phyloP scores from a whole-genome alignment of 2,329 filamentous ascomycete species.

The Sporothrix luriei region DNA sequence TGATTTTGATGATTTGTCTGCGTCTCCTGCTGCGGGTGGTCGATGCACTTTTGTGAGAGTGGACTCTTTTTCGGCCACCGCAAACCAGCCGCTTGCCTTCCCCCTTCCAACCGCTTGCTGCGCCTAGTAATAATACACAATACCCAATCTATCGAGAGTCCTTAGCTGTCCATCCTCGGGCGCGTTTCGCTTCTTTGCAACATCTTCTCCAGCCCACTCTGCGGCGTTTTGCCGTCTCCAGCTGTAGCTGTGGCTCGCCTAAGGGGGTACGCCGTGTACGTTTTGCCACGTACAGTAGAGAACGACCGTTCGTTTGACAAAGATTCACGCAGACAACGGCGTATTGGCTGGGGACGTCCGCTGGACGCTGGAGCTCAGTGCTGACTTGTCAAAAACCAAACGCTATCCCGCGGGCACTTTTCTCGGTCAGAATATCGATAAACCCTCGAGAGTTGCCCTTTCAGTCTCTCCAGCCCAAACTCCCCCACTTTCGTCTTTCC shows the following conservation, averaged over 20 bases:
- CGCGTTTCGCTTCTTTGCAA: constrained; percentile 5
- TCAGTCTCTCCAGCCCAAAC: not conserved
- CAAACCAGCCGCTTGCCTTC: not conserved
- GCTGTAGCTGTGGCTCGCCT: not conserved
- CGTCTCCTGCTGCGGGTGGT: not conserved
- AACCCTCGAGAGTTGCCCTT: not conserved
- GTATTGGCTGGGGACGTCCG: constrained; percentile 1
- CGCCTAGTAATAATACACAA: not conserved
- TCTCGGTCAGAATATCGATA: not conserved
- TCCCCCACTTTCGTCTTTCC: constrained; percentile 7
- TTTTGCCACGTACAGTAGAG: constrained; percentile 6
- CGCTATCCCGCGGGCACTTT: not conserved
- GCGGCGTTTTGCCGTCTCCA: not conserved
- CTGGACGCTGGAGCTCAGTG: not conserved
- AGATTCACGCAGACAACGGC: not conserved
- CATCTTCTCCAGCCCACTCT: constrained; percentile 10
- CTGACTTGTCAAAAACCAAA: constrained; percentile 1
- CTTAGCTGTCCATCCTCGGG: not conserved
- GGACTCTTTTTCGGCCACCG: not conserved
- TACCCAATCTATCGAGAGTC: constrained; percentile 11
- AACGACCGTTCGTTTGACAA: not conserved
- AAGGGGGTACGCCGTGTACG: not conserved
- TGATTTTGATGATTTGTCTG: constrained; percentile 11
- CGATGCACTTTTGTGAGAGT: not conserved
- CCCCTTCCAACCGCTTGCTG: constrained; percentile 14